phyloP scores from a whole-genome alignment of 2,329 filamentous ascomycete species.

The Clarireedia monteithiana region DNA sequence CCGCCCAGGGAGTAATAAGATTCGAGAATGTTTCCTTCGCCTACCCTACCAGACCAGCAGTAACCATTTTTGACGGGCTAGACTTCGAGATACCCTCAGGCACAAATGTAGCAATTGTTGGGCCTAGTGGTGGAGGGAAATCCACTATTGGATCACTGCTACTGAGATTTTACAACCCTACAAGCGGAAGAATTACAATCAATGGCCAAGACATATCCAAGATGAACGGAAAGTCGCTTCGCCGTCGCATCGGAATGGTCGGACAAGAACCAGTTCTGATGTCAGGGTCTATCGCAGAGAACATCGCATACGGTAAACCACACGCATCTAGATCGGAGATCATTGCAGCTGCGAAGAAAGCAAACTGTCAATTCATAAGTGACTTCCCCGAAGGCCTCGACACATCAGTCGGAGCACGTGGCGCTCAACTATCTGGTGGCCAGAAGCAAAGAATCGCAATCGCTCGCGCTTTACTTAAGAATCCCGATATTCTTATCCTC shows the following conservation, averaged over 20 bases:
- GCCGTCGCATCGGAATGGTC: conserved; percentile 89
- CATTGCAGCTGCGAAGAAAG: conserved; percentile 76
- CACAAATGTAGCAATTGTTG: conserved; percentile 92
- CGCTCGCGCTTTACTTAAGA: conserved; percentile 85
- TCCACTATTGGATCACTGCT: conserved; percentile 90
- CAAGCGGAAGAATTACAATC: conserved; percentile 68
- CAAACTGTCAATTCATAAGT: conserved; percentile 93
- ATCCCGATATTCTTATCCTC: conserved; percentile 92
- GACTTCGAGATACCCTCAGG: conserved; percentile 89
- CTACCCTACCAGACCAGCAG: conserved; percentile 89
- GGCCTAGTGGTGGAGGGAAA: conserved; percentile 92
- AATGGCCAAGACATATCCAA: conserved; percentile 73
- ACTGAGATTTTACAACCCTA: conserved; percentile 85
- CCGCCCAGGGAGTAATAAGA: conserved; percentile 79
- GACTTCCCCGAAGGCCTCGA: conserved; percentile 95
- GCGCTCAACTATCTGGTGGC: conserved; percentile 88
- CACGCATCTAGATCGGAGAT: conserved; percentile 73
- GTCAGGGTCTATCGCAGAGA: conserved; percentile 76
- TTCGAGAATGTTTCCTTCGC: conserved; percentile 83
- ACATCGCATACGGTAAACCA: conserved; percentile 87
- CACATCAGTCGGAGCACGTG: conserved; percentile 84
- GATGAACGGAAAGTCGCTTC: conserved; percentile 90
- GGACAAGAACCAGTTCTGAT: conserved; percentile 93
- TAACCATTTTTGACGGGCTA: conserved; percentile 82
- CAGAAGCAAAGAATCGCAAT: conserved; percentile 99